These are phyloP conservation scores for Cutaneotrichosporon mucoides DNA, from an alignment of 1,284 basidiomycete genomes.

Conservation along the genomic window DNA sequence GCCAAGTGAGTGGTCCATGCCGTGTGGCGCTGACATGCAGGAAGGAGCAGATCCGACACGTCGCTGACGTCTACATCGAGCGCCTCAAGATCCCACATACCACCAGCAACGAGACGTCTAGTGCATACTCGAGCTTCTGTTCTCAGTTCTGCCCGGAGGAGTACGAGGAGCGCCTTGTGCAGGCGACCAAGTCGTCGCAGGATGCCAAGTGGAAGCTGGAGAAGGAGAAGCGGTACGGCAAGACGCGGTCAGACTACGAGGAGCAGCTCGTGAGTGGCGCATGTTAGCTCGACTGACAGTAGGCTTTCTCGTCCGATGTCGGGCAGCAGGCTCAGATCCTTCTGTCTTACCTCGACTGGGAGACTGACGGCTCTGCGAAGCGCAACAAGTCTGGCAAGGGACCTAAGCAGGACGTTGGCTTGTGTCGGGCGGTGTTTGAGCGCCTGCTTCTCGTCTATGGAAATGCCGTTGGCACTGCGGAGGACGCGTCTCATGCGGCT, in stretches of 20 bases:
- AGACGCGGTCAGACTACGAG: conserved; percentile 40
- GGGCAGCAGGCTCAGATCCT: conserved; percentile 25
- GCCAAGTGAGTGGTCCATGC: conserved; percentile 52
- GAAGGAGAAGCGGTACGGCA: conserved; percentile 34
- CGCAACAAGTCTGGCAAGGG: conserved; percentile 48
- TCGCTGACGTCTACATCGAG: conserved; percentile 43
- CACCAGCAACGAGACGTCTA: conserved; percentile 66
- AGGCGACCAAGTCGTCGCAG: conserved; percentile 65
- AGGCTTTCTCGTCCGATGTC: conserved; percentile 19
- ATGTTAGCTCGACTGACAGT: background rate
- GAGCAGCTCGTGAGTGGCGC: conserved; percentile 32
- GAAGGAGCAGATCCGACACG: conserved; percentile 27
- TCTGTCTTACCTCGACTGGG: conserved; percentile 41
- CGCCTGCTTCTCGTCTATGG: conserved; percentile 61
- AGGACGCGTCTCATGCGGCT: conserved; percentile 54
- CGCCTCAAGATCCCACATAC: conserved; percentile 47
- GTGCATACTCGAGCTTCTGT: conserved; percentile 80
- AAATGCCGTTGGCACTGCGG: conserved; percentile 53
- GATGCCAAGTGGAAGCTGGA: conserved; percentile 50
- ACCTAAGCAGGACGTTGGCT: conserved; percentile 53
- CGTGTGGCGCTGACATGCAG: conserved; percentile 19
- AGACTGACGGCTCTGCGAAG: conserved; percentile 52
- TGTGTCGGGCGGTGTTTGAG: conserved; percentile 66
- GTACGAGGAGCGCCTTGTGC: conserved; percentile 71
- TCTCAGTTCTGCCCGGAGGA: conserved; percentile 65